Base-by-base conservation (phyloP, 352 stramenopile species). In the Phytophthora palmivora region DNA sequence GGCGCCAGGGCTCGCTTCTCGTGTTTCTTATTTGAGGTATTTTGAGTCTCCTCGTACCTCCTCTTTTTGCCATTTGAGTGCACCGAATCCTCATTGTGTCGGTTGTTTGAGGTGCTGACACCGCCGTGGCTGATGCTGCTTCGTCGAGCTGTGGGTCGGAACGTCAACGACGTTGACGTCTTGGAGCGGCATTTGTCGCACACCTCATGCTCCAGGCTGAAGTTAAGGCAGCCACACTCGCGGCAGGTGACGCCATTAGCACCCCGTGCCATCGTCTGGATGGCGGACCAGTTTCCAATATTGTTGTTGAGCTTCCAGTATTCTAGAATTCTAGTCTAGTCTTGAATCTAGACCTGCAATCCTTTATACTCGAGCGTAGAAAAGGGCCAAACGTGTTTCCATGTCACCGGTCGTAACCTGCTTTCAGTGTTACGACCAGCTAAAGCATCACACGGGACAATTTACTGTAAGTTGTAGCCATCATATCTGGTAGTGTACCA, bases 221-320 rank as follows among this genome's bases (percentile, higher is more conserved):
- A 85, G 44, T 81, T 85, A 44, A 85, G 64, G 57, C 73, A 80
- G 24, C 76, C 72, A 33, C 76, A 85, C n/a, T 64, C 53, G 37
- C 47, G 61, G 54, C 76, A 85, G 14, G 66, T 74, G 11, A 82
- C 59, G 26, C 58, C 43, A 34, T 37, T 33, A 50, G 52, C 50
- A 18, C 33, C 38, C 18, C 49, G 62, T 30, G 57, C 67, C 67
- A 72, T 70, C 15, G n/a, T 39, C 32, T 51, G 34, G 26, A 15
- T 47, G 26, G 38, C 44, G 18, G 28, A 14, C n/a, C n/a, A n/a
- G n/a, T n/a, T n/a, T n/a, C n/a, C n/a, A n/a, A n/a, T n/a, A n/a
- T n/a, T n/a, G n/a, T n/a, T n/a, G n/a, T n/a, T n/a, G n/a, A n/a
- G n/a, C n/a, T n/a, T n/a, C n/a, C n/a, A n/a, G n/a, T n/a, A n/a